Evolutionary conservation across 441 rosid species (phyloP), one percentile per base, ranked within the genome.

Genomic region (Aquilaria agallochum): DNA sequence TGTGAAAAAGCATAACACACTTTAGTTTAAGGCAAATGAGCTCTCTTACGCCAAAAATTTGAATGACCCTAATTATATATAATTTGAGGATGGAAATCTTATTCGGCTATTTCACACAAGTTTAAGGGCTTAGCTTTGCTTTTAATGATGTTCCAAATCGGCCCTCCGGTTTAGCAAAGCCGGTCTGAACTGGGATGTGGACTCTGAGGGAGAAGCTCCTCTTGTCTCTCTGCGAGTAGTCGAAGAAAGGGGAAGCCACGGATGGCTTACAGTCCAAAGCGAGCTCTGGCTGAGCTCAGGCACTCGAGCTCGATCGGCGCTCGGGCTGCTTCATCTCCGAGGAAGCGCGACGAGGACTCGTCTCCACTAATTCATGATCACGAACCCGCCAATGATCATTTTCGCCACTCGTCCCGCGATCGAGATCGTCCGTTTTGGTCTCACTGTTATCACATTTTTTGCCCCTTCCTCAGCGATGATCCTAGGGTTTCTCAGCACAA

Each of bases 231-330:
- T 7, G 6, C 49, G 62, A 20, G 42, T 58, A 11, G 45, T 32
- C 68, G 12, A 53, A 46, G 34, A 55, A 30, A 15, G 20, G 6
- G 33, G 47, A 45, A 57, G 45, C 30, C 42, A 36, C 44, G 40
- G 48, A 83, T 93, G 94, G 87, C 96, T 72, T 90, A 72, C 74
- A 94, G 96, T 74, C 97, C 95, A 44, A 89, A 88, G 76, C 79
- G 88, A 62, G 91, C 82, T 51, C 77, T 84, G 93, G 99, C 82
- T 48, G 99, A 95, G 97, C 87, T 88, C 49, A 76, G 99, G 75
- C 95, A 95, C 84, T 86, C 97, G 74, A 81, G 88, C 79, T 92
- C 96, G 68, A 68, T 80, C 62, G 99, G 98, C 14, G 76, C 86
- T 81, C 85, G 98, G 65, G 76, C 88, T 73, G 61, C 89, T 50